phyloP scores from a whole-genome alignment of 805 yeast genomes.

The Blastobotrys robertii region DNA sequence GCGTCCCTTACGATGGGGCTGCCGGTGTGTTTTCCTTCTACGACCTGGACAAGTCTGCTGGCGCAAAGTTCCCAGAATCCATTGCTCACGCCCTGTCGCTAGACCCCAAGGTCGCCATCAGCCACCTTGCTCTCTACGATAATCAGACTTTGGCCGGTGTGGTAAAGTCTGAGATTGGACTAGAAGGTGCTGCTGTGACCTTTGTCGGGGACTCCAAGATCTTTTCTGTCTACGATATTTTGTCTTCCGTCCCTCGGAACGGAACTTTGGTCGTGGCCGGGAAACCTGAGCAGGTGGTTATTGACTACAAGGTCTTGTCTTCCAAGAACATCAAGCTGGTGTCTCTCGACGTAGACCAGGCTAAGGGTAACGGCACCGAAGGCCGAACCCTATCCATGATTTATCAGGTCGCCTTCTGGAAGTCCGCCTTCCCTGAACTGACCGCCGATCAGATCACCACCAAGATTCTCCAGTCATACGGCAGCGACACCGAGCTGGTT shows the following conservation, averaged over 20 bases:
- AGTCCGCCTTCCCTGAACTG: conserved; percentile 49
- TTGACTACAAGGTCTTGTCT: too few species aligned
- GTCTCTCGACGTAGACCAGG: conserved; percentile 50
- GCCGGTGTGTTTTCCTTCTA: conserved; percentile 41
- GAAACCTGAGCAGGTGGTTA: conserved; percentile 36
- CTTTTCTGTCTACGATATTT: conserved; percentile 49
- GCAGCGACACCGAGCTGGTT: conserved; percentile 72
- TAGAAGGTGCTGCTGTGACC: conserved; percentile 55
- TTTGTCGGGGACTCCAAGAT: conserved; percentile 53
- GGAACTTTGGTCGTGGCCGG: conserved; percentile 41
- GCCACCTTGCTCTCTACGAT: conserved; percentile 59
- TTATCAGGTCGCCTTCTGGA: conserved; percentile 75
- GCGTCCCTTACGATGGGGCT: conserved; percentile 24
- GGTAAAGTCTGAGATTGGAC: conserved; percentile 44
- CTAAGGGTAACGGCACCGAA: conserved; percentile 60
- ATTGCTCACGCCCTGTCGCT: conserved; percentile 63
- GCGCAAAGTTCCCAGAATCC: conserved; percentile 48
- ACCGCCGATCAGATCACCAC: conserved; percentile 56
- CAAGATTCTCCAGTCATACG: conserved; percentile 70
- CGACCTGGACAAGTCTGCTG: conserved; percentile 54
- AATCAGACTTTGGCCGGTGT: conserved; percentile 65
- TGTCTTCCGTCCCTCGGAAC: conserved; percentile 45
- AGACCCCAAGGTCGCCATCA: conserved; percentile 37
- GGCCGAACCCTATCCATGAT: conserved; percentile 72
- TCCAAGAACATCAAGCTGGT: conserved; percentile 43